Evolutionary conservation across 768 basidiomycete species (phyloP), one percentile per base, ranked within the genome.

Genomic region (Cyclocybe cylindracea): DNA sequence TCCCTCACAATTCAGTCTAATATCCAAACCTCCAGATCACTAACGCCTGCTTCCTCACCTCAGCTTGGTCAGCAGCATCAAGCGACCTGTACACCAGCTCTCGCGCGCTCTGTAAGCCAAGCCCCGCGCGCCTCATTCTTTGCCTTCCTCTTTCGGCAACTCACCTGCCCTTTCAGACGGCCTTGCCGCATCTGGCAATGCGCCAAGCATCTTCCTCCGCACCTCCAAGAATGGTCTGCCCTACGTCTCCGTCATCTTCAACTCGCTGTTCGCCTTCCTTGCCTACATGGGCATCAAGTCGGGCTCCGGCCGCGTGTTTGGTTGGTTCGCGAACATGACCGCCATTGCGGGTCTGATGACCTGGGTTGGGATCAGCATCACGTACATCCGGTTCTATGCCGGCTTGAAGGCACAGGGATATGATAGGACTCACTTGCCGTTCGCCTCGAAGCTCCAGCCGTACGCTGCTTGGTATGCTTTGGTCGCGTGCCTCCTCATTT

Each of bases 61-160:
- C 93, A 2, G 94, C 94, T 5, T 94, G 91, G 87, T 96, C 94
- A 19, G 94, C 94, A 33, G 91, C 90, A 5, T 87, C 86, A 18
- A 89, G 87, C 66, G 93, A 96, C 65, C 67, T 97, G 41, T 96
- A 93, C 72, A 94, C 92, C 3, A 87, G 87, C 41, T 94, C 93
- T 13, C 85, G 90, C 48, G 89, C 89, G 0, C 78, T 98, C 7
- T 95, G 89, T 90, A 55, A 60, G 86, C 75, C 38, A 34, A 5
- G 7, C 3, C 16, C 19, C 13, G n/a, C 13, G 39, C 44, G 35
- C 16, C 6, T 33, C 34, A 8, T 36, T 38, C 11, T 39, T 48
- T 31, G 10, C 18, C 9, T 34, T 7, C 3, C 7, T 34, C 39
- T n/a, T 37, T 11, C 8, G 14, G 32, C 29, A 24, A 6, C 40